phyloP scores from a whole-genome alignment of 2,329 filamentous ascomycete species.

The Verticillium isaacii region DNA sequence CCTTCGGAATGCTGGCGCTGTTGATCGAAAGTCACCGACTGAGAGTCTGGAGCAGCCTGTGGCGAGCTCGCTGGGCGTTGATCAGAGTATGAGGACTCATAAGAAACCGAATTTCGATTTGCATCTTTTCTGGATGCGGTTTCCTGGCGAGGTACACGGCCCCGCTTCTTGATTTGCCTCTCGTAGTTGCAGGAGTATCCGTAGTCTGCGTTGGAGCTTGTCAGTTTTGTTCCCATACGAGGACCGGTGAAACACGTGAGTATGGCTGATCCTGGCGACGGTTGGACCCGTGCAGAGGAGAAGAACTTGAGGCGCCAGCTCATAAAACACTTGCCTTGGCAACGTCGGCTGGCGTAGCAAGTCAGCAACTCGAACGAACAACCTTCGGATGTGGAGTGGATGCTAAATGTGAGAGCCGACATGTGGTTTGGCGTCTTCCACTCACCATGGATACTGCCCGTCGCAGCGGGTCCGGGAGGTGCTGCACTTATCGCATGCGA shows the following conservation, averaged over 20 bases:
- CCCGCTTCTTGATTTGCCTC: slow-evolving; percentile 30
- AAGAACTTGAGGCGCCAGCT: neutral
- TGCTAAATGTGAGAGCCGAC: neutral
- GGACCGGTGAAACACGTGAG: no score
- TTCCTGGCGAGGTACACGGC: slow-evolving; percentile 21
- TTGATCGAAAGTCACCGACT: neutral
- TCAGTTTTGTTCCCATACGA: neutral
- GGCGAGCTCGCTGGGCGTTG: neutral
- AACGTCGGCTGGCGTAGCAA: slow-evolving; percentile 25
- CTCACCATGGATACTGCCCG: slow-evolving; percentile 32
- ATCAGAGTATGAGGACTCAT: neutral
- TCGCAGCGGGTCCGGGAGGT: slow-evolving; percentile 36
- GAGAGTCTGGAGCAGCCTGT: neutral
- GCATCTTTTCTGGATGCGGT: slow-evolving; percentile 1
- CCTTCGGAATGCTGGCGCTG: neutral
- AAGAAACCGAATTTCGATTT: neutral
- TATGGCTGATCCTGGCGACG: no score
- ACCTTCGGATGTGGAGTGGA: neutral
- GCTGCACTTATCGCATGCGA: slow-evolving; percentile 18
- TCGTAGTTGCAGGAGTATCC: slow-evolving; percentile 31
- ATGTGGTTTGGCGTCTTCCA: neutral
- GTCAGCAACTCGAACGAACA: neutral
- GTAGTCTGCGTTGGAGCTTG: slow-evolving; percentile 22
- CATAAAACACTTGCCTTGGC: slow-evolving; percentile 23
- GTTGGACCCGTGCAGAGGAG: neutral